Evolutionary conservation across 1,284 basidiomycete genomes (phyloP), one percentile per base, ranked within the genome.

Genomic region (Cutaneotrichosporon sp.): DNA sequence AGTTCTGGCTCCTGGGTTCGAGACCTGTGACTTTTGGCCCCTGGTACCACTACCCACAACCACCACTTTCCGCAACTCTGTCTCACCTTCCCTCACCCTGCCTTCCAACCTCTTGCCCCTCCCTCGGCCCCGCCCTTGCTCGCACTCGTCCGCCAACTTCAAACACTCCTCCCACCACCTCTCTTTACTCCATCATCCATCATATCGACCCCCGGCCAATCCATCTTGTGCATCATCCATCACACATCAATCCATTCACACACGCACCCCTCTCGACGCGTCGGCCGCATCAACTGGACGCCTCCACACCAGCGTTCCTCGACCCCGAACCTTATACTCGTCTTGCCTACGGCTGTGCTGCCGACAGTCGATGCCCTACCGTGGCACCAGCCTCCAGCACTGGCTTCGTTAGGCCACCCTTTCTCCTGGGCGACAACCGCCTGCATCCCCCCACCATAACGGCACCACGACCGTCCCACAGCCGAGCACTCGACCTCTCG

Each of bases 1-100:
- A n/a, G n/a, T n/a, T n/a, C n/a, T n/a, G n/a, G n/a, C n/a, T n/a
- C n/a, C n/a, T n/a, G n/a, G n/a, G n/a, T n/a, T n/a, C n/a, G n/a
- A n/a, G 29, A 29, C 5, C 29, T 29, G 29, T 5, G 29, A 29
- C 29, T 29, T 29, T 29, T 29, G 29, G 29, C 5, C 29, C 43
- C 43, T 45, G 47, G 47, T 50, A 50, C 47, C 47, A 31, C 27
- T 29, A 27, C 27, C 38, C 38, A 42, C 38, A 42, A n/a, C 38
- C 18, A 42, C 34, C 38, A 42, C 13, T 42, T 42, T 42, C 38
- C 38, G 7, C 38, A 42, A 29, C 29, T 29, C 29, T 29, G 29
- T 29, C 5, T 29, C 9, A 42, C 36, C 36, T 14, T 42, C 11
- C 4, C n/a, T 4, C 6, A 42, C 9, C 29, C n/a, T n/a, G n/a